phyloP scores from a whole-genome alignment of 768 basidiomycete species.

The Neoboletus magnificus region DNA sequence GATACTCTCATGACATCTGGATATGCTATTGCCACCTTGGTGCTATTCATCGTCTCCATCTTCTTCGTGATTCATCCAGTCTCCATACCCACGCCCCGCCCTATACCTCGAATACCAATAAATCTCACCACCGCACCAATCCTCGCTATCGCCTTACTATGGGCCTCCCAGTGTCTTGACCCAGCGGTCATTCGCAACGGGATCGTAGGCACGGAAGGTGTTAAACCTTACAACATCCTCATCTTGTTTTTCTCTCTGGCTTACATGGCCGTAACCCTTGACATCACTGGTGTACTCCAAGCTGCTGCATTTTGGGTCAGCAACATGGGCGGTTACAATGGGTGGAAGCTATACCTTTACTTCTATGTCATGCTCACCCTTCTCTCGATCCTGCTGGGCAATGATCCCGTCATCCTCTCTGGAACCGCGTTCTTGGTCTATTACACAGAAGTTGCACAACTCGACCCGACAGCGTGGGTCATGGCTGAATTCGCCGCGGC shows the following conservation, averaged over 20 bases:
- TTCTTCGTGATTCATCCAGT: slow-evolving; percentile 49
- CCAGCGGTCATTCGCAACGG: slow-evolving; percentile 59
- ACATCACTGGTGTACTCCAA: slow-evolving; percentile 82
- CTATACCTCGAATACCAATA: slow-evolving; percentile 36
- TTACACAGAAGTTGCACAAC: slow-evolving; percentile 59
- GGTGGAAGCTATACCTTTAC: slow-evolving; percentile 69
- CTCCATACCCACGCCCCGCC: slow-evolving; percentile 37
- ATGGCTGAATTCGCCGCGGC: slow-evolving; percentile 76
- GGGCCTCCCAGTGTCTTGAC: slow-evolving; percentile 54
- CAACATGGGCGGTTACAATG: slow-evolving; percentile 70
- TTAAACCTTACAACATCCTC: slow-evolving; percentile 91
- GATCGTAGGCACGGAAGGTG: slow-evolving; percentile 73
- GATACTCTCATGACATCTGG: slow-evolving; percentile 40
- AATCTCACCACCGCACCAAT: slow-evolving; percentile 56
- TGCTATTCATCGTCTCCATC: slow-evolving; percentile 53
- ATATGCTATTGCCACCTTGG: slow-evolving; percentile 46
- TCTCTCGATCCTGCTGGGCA: slow-evolving; percentile 80
- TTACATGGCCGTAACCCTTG: slow-evolving; percentile 90
- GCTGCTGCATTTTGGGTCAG: slow-evolving; percentile 89
- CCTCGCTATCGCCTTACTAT: slow-evolving; percentile 47
- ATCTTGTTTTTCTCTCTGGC: slow-evolving; percentile 90
- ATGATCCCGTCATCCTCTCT: slow-evolving; percentile 90
- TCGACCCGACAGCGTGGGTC: slow-evolving; percentile 62
- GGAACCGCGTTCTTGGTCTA: slow-evolving; percentile 90
- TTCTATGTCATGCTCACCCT: slow-evolving; percentile 82